A percentile compares a stretch with the other conserved stretches of the same genome.
phyloP scores from a whole-genome alignment of 2,329 filamentous ascomycete genomes.

The Aureobasidium sp. region DNA sequence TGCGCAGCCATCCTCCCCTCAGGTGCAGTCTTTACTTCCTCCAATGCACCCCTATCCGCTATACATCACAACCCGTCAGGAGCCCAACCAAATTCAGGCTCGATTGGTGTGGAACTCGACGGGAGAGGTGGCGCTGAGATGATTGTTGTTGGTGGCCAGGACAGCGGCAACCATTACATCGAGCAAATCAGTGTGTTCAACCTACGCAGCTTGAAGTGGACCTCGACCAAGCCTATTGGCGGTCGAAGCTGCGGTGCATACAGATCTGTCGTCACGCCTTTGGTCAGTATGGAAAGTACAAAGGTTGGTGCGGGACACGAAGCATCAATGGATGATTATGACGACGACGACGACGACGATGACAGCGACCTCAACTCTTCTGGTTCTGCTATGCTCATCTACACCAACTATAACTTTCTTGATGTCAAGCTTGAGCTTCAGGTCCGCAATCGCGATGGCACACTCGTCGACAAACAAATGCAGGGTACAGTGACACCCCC shows the following conservation, averaged over 20 bases:
- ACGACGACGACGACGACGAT: conserved; percentile 25
- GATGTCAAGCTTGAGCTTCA: conserved; percentile 95
- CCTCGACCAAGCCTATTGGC: conserved; percentile 66
- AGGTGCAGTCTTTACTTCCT: conserved; percentile 75
- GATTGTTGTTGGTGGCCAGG: conserved; percentile 93
- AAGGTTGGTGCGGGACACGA: conserved; percentile 55
- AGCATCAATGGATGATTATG: conserved; percentile 26
- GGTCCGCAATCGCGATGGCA: conserved; percentile 75
- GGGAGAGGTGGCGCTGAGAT: conserved; percentile 90
- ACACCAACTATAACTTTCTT: conserved; percentile 98
- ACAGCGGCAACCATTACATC: conserved; percentile 97
- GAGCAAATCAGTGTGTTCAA: conserved; percentile 99
- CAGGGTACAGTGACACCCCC: conserved; percentile 78
- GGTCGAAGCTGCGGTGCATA: conserved; percentile 95
- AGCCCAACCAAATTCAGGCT: conserved; percentile 76
- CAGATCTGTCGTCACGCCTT: conserved; percentile 83
- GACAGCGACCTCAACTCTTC: conserved; percentile 25
- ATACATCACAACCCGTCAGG: conserved; percentile 83
- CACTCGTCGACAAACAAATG: conserved; percentile 81
- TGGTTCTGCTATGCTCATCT: conserved; percentile 76
- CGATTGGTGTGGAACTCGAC: conserved; percentile 81
- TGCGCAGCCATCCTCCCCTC: conserved; percentile 90
- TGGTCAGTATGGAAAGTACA: conserved; percentile 57
- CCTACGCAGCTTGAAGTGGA: conserved; percentile 89
- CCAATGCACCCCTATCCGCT: conserved; percentile 73